Evolutionary conservation across 257 asterid genomes (phyloP).

Genomic region (Anisodus tanguticus): DNA sequence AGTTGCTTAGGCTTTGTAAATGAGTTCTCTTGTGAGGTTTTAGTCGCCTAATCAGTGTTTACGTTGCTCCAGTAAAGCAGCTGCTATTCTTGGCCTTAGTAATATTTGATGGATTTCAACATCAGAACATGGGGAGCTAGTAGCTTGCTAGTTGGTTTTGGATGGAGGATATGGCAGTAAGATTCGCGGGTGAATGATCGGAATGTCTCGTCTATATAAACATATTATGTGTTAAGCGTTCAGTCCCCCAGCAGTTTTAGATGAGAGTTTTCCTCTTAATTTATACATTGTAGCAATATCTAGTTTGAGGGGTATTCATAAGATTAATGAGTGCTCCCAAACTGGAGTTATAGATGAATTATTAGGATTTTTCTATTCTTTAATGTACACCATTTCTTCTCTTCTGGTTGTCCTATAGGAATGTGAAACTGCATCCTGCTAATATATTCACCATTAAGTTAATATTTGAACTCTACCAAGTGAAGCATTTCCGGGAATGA

Average conservation of each 20-base stretch:
- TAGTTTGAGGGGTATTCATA: constrained; percentile 37
- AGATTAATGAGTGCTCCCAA: constrained; percentile 30
- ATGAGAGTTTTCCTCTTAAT: constrained; percentile 22
- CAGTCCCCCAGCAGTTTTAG: constrained; percentile 18
- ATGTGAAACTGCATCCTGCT: background rate
- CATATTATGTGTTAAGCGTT: background rate
- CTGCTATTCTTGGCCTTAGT: background rate
- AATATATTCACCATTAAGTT: background rate
- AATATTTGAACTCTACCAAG: background rate
- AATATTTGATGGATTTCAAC: background rate
- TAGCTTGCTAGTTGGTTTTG: constrained; percentile 22
- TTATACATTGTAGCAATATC: constrained; percentile 28
- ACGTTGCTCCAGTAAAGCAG: background rate
- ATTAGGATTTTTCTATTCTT: constrained; percentile 5
- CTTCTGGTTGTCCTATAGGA: background rate
- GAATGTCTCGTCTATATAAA: background rate
- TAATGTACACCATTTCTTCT: background rate
- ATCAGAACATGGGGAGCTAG: background rate
- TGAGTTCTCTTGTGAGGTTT: constrained; percentile 35
- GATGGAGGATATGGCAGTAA: background rate
- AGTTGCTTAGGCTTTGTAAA: constrained; percentile 35
- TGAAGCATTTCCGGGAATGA: background rate
- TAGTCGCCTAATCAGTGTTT: constrained; percentile 12
- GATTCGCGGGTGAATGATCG: background rate
- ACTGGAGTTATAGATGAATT: constrained; percentile 20